These are phyloP conservation scores for Alternaria postmessia DNA, from an alignment of 2,329 filamentous ascomycete species.

Conservation along the genomic window DNA sequence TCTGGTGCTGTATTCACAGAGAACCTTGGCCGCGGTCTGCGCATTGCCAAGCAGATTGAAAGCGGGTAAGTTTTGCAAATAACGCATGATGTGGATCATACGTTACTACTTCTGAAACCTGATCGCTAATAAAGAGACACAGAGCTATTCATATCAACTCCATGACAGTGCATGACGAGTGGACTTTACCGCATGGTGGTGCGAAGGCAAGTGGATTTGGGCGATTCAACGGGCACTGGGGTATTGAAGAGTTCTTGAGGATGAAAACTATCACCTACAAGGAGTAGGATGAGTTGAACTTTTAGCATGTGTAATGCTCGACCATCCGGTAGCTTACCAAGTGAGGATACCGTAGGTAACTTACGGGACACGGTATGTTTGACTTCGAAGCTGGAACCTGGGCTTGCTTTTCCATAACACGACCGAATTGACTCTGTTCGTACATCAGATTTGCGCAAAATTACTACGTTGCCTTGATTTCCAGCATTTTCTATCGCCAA, in stretches of 20 bases:
- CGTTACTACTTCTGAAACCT: background rate
- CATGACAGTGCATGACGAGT: conserved; percentile 61
- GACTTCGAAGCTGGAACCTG: background rate
- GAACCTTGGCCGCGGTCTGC: conserved; percentile 62
- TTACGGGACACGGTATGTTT: background rate
- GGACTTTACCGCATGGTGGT: conserved; percentile 58
- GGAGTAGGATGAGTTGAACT: conserved; percentile 24
- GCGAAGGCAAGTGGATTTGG: conserved; percentile 60
- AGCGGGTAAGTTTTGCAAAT: conserved; percentile 58
- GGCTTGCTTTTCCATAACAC: background rate
- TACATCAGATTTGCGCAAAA: background rate
- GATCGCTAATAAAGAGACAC: background rate
- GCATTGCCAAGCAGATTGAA: conserved; percentile 60
- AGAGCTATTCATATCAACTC: conserved; percentile 61
- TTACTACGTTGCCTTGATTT: background rate
- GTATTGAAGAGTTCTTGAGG: conserved; percentile 58
- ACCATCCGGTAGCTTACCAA: too few relatives aligned
- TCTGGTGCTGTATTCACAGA: conserved; percentile 75
- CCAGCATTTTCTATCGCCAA: background rate
- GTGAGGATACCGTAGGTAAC: background rate
- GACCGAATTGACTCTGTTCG: too few relatives aligned
- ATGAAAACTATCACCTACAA: conserved; percentile 54
- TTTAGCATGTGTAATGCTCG: too few relatives aligned
- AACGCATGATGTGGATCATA: background rate
- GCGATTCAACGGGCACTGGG: conserved; percentile 56